Evolutionary conservation across 2,329 filamentous ascomycete species (phyloP), one percentile per base, ranked within the genome.

Genomic region (Pseudocercospora ulei): DNA sequence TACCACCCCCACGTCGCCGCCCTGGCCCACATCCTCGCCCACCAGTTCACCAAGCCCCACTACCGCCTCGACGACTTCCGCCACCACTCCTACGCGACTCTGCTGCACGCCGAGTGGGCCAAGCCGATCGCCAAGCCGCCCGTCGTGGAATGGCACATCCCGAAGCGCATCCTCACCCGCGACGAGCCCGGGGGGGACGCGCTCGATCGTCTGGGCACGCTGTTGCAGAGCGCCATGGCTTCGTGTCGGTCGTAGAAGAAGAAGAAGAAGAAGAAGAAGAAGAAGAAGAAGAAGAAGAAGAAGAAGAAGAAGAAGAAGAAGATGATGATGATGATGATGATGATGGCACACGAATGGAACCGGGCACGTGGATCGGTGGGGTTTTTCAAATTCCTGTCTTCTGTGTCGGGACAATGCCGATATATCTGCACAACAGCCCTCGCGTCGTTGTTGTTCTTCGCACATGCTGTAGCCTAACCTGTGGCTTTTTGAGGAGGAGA

Each of bases 51-150:
- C 2, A 98, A 98, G 65, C 79, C 86, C 51, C 73, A 80, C 2
- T 98, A 96, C 63, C 90, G 86, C 53, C 65, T 95, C n/a, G 90
- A 98, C 58, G 90, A 98, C 58, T 98, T 98, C 62, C 65, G 96
- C 31, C 90, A 98, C 57, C 86, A 96, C 60, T 88, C 84, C 0
- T 98, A 96, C 62, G 75, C 79, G 80, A 72, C 71, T 74, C 72
- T 98, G 58, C 65, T 96, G 27, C 83, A 90, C 44, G 79, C 79
- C 2, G 90, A 98, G 61, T 68, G 94, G 47, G 70, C 72, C 43
- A 92, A 88, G 63, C 76, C 83, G 27, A 68, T 94, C 47, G 92
- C 81, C 65, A 94, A 88, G 61, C 68, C 76, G 4, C 87, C 88
- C 0, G 85, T 90, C 7, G 77, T 96, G 35, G 90, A 96, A 61